Evolutionary conservation across 352 stramenopile species (phyloP), one percentile per base, ranked within the genome.

Genomic region (Phytopythium helicoides): DNA sequence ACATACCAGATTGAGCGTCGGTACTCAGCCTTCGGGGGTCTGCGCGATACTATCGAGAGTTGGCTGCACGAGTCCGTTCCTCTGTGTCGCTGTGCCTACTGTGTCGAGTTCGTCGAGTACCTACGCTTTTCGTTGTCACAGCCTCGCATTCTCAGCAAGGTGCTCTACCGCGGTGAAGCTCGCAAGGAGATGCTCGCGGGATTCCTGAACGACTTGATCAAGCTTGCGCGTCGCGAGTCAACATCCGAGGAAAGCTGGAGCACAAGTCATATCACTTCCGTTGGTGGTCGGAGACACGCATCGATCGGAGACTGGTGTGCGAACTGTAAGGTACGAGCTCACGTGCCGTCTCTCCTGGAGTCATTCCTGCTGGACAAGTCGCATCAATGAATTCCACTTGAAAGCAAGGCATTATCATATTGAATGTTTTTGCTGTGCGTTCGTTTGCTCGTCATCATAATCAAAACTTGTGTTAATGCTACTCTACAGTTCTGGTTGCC

Each of bases 11-110:
- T 87, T 26, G 58, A 84, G 52, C 72, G 58, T 18, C 54, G 64
- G 33, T 87, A 81, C 57, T 68, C 62, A 31, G 67, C 79, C 6
- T 87, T 87, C 39, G 54, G 64, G 16, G 47, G 67, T 39, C 48
- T 87, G 25, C 66, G 68, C 28, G 54, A 54, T 1, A 60, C 60
- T 3, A 57, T 79, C 15, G 60, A 60, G 15, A 63, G 62, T 36
- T 66, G 79, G 47, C 58, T 51, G 15, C 62, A 69, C 48, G 76
- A 64, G 46, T n/a, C 61, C 6, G 15, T 18, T 1, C 46, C 46
- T 7, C 31, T 52, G 9, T 52, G 46, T 15, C 46, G 46, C 3
- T 86, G 75, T 33, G 54, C 52, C 10, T 82, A 83, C 52, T 86
- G 75, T 46, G 64, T 77, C 35, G 54, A 62, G 41, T 78, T 81